A percentile compares a stretch with the other conserved stretches of the same genome.
phyloP scores from a whole-genome alignment of 2,329 filamentous ascomycete species.

The Coleophoma eucalyptorum region DNA sequence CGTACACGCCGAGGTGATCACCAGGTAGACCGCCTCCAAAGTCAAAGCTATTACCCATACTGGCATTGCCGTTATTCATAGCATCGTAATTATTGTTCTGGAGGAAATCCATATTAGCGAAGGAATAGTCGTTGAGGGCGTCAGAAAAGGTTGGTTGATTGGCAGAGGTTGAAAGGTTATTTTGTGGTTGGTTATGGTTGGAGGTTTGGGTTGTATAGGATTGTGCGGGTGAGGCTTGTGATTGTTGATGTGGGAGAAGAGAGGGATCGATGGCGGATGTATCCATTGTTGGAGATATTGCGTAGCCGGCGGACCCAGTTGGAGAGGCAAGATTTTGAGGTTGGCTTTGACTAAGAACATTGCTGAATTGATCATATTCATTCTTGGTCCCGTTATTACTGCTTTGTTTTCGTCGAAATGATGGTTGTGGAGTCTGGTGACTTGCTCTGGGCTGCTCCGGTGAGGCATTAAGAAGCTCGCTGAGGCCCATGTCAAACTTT shows the following conservation, averaged over 20 bases:
- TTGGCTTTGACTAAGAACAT: background rate
- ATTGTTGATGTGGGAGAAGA: slow-evolving; percentile 13
- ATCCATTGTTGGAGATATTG: slow-evolving; percentile 21
- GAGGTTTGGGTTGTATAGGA: background rate
- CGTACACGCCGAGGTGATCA: slow-evolving; percentile 11
- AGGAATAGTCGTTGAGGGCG: slow-evolving; percentile 12
- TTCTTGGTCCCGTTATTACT: slow-evolving; percentile 6
- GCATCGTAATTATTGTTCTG: slow-evolving; percentile 4
- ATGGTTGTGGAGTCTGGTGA: background rate
- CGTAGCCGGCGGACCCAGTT: slow-evolving; percentile 14
- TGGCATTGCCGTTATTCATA: slow-evolving; percentile 1
- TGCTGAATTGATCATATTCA: slow-evolving; percentile 13
- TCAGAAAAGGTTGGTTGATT: slow-evolving; percentile 10
- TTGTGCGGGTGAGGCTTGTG: slow-evolving; percentile 8
- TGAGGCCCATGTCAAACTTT: slow-evolving; percentile 27
- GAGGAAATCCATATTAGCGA: slow-evolving; percentile 23
- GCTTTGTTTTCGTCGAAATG: background rate
- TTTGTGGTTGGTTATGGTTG: background rate
- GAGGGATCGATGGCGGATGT: slow-evolving; percentile 23
- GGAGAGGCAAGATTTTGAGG: slow-evolving; percentile 5
- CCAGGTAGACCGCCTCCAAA: slow-evolving; percentile 6
- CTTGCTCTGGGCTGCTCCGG: background rate
- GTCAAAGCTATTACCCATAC: slow-evolving; percentile 3
- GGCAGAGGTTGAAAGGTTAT: slow-evolving; percentile 3
- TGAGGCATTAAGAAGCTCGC: slow-evolving; percentile 21